phyloP scores from a whole-genome alignment of 257 asterid species.

The Plantago ovata region DNA sequence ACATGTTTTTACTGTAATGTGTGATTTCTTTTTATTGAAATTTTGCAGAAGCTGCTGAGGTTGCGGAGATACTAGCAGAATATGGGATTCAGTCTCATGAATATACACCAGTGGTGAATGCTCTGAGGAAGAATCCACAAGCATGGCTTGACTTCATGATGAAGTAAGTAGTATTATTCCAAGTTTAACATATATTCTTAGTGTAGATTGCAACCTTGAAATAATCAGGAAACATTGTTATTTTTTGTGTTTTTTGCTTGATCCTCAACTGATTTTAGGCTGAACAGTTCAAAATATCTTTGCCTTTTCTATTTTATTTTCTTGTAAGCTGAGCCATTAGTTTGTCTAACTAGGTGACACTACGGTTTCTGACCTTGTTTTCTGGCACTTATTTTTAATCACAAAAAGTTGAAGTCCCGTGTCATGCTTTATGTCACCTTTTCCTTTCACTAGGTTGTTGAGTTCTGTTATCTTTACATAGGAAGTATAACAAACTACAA shows the following conservation, averaged over 20 bases:
- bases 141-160: slow-evolving; percentile 99
- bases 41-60: slow-evolving; percentile 92
- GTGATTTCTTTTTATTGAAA: background rate
- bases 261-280: background rate
- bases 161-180: slow-evolving; percentile 45
- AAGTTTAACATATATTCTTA: background rate
- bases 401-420: slow-evolving; percentile 14
- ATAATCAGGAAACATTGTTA: background rate
- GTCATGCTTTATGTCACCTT: slow-evolving; percentile 11
- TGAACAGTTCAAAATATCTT: background rate
- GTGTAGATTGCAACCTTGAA: background rate
- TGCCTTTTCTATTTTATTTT: background rate
- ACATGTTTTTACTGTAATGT: background rate
- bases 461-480: background rate
- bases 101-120: slow-evolving; percentile 73
- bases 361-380: background rate
- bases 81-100: slow-evolving; percentile 79
- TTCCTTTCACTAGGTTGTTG: slow-evolving; percentile 8
- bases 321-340: background rate
- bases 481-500: background rate
- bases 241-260: background rate
- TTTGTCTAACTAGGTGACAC: background rate
- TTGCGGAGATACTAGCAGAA: slow-evolving; percentile 82
- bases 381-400: background rate
- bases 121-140: slow-evolving; percentile 84